Evolutionary conservation across 2,329 filamentous ascomycete genomes (phyloP), one percentile per base, ranked within the genome.

Genomic region (Xylogone sp.): DNA sequence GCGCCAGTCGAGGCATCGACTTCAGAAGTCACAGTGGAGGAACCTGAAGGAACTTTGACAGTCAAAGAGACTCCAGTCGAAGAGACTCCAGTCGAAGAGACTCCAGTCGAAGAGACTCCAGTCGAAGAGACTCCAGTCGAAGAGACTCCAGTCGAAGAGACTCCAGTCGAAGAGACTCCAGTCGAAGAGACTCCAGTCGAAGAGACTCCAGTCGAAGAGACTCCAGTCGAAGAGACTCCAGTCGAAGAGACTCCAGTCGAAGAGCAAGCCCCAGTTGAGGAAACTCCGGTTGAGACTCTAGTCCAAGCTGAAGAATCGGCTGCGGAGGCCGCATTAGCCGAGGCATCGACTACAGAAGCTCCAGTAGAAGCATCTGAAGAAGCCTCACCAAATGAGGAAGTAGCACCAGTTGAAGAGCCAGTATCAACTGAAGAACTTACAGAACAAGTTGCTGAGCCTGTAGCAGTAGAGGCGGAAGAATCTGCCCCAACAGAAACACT

Each of bases 321-420:
- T 19, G 21, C 2, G n/a, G 42, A 43, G 9, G 42, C 12, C n/a
- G 39, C n/a, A 19, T 18, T 18, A 34, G 6, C 24, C 34, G 48
- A 53, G 45, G 42, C 24, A 10, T 10, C 24, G 10, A 27, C 10
- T 27, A 10, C 6, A 27, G 24, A 27, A 27, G 24, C 24, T 27
- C 18, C 31, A 24, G 24, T 29, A 10, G 42, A 42, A 16, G 44
- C 47, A 21, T 27, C 21, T 16, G 42, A 42, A 16, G 44, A 50
- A 21, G 42, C 21, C 24, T 20, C 49, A 19, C 22, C 42, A 44
- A 39, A 44, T 19, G 49, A 49, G 43, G 42, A 47, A 24, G 48
- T 52, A 4, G 48, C 56, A 42, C 34, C 53, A 50, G 31, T 39
- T 27, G 24, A 27, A 27, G 24, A 27, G 24, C 6, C 10, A 27